A percentile compares a stretch with the other conserved stretches of the same genome.
phyloP scores from a whole-genome alignment of 129 eudicot species.

The Cynara cardunculus region DNA sequence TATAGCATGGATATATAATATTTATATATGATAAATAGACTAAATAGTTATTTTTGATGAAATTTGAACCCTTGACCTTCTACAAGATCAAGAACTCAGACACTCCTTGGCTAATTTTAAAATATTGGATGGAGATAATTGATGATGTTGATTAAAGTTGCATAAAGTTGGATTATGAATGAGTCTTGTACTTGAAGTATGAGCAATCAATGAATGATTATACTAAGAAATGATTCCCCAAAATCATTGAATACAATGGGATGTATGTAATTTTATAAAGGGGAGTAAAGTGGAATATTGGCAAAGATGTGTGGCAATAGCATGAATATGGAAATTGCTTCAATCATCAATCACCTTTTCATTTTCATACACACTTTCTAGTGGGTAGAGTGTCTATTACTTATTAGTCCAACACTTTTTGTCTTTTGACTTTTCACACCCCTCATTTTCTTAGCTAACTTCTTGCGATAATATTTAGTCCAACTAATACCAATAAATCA shows the following conservation, averaged over 20 bases:
- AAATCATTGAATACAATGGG: slow-evolving; percentile 7
- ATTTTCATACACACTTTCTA: slow-evolving; percentile 19
- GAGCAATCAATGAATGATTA: slow-evolving; percentile 18
- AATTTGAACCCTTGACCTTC: too few relatives aligned
- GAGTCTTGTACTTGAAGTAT: slow-evolving; percentile 36
- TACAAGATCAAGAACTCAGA: too few relatives aligned
- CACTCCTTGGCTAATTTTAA: too few relatives aligned
- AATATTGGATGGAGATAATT: slow-evolving; percentile 15
- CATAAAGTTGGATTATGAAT: slow-evolving; percentile 33
- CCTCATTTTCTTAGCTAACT: slow-evolving; percentile 4
- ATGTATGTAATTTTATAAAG: slow-evolving; percentile 3
- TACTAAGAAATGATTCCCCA: slow-evolving; percentile 22
- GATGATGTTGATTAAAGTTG: slow-evolving; percentile 30
- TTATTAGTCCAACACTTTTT: slow-evolving; percentile 23
- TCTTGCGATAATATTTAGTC: background rate
- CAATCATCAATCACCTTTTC: slow-evolving; percentile 18
- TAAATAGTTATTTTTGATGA: too few relatives aligned
- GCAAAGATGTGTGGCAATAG: slow-evolving; percentile 13
- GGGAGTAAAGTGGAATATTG: slow-evolving; percentile 17
- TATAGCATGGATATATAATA: too few relatives aligned
- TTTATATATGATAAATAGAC: too few relatives aligned
- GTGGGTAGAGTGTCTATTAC: slow-evolving; percentile 18
- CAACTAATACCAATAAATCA: background rate
- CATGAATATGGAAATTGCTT: slow-evolving; percentile 25
- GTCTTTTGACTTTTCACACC: slow-evolving; percentile 29